Percentiles rank a stretch among this genome's conserved stretches.
These are phyloP conservation scores for Paramyrothecium sp. DNA, from an alignment of 2,329 filamentous ascomycete species.

Conservation along the genomic window DNA sequence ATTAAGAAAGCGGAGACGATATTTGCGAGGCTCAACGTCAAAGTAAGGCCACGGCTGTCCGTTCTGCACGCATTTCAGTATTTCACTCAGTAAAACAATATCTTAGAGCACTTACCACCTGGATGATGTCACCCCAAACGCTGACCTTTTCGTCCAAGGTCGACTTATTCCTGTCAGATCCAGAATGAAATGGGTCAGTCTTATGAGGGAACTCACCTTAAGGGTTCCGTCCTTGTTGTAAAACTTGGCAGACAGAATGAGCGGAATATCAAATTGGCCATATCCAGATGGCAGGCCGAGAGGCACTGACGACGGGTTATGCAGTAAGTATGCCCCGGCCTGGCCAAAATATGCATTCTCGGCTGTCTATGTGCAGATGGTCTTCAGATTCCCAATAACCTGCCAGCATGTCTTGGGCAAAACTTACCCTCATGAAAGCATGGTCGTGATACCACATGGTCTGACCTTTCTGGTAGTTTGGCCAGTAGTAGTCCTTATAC, in stretches of 20 bases:
- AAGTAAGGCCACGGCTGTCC: constrained; percentile 58
- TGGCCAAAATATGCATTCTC: constrained; percentile 57
- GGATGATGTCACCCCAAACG: constrained; percentile 55
- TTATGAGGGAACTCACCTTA: constrained; percentile 10
- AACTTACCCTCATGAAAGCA: constrained; percentile 29
- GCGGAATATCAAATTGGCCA: constrained; percentile 52
- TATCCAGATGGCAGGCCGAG: constrained; percentile 47
- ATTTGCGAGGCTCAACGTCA: constrained; percentile 57
- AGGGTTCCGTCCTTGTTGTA: constrained; percentile 52
- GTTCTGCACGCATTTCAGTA: constrained; percentile 27
- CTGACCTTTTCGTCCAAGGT: constrained; percentile 18
- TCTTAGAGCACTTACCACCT: constrained; percentile 30
- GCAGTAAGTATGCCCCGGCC: constrained; percentile 53
- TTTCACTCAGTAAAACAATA: no score
- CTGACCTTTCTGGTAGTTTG: constrained; percentile 49
- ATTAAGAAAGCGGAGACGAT: constrained; percentile 55
- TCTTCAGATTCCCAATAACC: no score
- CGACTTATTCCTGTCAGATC: no score
- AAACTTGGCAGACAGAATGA: constrained; percentile 47
- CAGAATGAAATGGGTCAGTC: no score
- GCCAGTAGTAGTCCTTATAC: constrained; percentile 63
- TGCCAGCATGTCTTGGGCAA: no score
- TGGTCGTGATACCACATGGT: constrained; percentile 58
- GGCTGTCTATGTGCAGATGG: constrained; percentile 34
- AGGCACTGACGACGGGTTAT: constrained; percentile 45